Evolutionary conservation across 306 rosid species (phyloP).

Genomic region (Cicer chorassanicum): DNA sequence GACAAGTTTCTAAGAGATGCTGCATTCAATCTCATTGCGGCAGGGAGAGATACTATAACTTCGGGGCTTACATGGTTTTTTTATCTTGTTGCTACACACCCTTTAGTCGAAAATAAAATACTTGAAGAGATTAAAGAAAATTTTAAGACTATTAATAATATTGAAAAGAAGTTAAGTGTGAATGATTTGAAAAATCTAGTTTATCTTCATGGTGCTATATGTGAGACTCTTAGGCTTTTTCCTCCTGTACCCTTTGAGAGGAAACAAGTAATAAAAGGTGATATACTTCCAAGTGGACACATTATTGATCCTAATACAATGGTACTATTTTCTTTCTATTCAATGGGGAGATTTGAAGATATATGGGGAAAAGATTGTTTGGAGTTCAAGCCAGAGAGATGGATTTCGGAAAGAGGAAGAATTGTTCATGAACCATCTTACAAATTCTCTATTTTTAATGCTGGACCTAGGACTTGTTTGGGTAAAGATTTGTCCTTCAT

Average conservation of each 20-base stretch:
- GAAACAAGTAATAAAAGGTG: conserved; percentile 40
- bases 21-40: conserved; percentile 46
- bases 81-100: conserved; percentile 54
- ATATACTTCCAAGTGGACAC: conserved; percentile 65
- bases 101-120: conserved; percentile 53
- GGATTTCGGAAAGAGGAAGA: conserved; percentile 55
- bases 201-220: conserved; percentile 60
- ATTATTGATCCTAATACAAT: not conserved
- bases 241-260: conserved; percentile 59
- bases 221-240: conserved; percentile 60
- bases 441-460: conserved; percentile 57
- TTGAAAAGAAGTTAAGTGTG: not conserved
- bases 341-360: conserved; percentile 61
- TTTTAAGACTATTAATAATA: not conserved
- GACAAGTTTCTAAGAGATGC: conserved; percentile 58
- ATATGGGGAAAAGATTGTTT: conserved; percentile 63
- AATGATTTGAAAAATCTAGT: conserved; percentile 49
- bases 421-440: conserved; percentile 53
- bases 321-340: conserved; percentile 46
- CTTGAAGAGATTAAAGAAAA: conserved; percentile 48
- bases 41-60: conserved; percentile 58
- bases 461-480: conserved; percentile 63
- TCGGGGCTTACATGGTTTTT: conserved; percentile 61
- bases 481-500: conserved; percentile 55
- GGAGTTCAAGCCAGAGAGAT: conserved; percentile 74